A percentile compares a stretch with the other conserved stretches of the same genome.
phyloP scores from a whole-genome alignment of 805 yeast genomes.

The Metschnikowia santaceciliae region DNA sequence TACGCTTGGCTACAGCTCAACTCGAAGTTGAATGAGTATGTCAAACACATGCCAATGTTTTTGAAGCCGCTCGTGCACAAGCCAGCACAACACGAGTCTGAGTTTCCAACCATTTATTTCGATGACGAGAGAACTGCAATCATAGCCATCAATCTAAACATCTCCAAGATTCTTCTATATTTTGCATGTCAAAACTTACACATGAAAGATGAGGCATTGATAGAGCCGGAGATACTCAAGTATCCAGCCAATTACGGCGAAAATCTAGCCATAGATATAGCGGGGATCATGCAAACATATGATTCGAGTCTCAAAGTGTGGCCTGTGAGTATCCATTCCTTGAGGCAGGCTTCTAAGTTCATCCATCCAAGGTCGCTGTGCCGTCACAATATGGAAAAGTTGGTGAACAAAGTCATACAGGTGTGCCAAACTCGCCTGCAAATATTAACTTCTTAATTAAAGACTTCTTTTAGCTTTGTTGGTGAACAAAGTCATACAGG shows the following conservation, averaged over 20 bases:
- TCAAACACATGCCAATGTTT: slow-evolving; percentile 24
- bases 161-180: slow-evolving; percentile 29
- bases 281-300: slow-evolving; percentile 38
- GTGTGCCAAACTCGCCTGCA: slow-evolving; percentile 16
- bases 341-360: slow-evolving; percentile 22
- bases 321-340: slow-evolving; percentile 34
- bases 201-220: slow-evolving; percentile 15
- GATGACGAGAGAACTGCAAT: slow-evolving; percentile 36
- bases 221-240: slow-evolving; percentile 19
- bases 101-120: slow-evolving; percentile 33
- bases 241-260: slow-evolving; percentile 25
- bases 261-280: slow-evolving; percentile 30
- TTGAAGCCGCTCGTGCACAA: slow-evolving; percentile 32
- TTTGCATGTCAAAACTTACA: slow-evolving; percentile 17
- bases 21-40: slow-evolving; percentile 26
- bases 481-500: slow-evolving; percentile 13
- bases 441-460: slow-evolving; percentile 5
- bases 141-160: slow-evolving; percentile 26
- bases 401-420: slow-evolving; percentile 13
- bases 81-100: slow-evolving; percentile 20
- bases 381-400: slow-evolving; percentile 11
- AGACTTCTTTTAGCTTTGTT: neutral
- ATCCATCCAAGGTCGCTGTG: slow-evolving; percentile 9
- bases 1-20: slow-evolving; percentile 28
- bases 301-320: slow-evolving; percentile 30